A percentile compares a stretch with the other conserved stretches of the same genome.
Evolutionary conservation across 108 stramenopile genomes (phyloP).

Genomic region (Cylindrotheca closterium): DNA sequence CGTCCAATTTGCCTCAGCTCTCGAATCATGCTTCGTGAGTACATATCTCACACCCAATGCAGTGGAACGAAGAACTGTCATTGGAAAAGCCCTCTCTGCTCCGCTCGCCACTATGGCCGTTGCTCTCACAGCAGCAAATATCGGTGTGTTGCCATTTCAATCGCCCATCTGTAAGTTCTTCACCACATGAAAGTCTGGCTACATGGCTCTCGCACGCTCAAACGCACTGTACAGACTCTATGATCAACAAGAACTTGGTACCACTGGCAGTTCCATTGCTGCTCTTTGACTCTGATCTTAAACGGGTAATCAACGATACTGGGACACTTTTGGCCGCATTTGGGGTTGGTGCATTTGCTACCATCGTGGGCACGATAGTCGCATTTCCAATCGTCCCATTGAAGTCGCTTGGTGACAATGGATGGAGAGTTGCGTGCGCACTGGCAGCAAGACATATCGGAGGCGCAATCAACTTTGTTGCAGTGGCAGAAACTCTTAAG

Average conservation of each 20-base stretch:
- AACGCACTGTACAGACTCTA: conserved; percentile 6
- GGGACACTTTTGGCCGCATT: conserved; percentile 80
- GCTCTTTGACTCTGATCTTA: conserved; percentile 84
- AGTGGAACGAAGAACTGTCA: conserved; percentile 59
- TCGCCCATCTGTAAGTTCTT: conserved; percentile 58
- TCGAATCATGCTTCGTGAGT: background rate
- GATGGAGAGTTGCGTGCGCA: conserved; percentile 86
- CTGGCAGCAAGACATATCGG: conserved; percentile 91
- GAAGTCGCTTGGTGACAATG: conserved; percentile 52
- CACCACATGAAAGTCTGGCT: conserved; percentile 1
- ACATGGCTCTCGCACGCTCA: background rate
- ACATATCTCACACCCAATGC: background rate
- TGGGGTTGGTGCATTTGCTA: conserved; percentile 76
- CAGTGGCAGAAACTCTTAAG: conserved; percentile 81
- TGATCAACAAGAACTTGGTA: conserved; percentile 69
- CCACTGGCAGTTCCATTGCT: conserved; percentile 89
- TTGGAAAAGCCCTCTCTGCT: conserved; percentile 84
- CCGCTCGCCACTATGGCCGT: conserved; percentile 80
- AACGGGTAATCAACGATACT: conserved; percentile 70
- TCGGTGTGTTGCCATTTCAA: conserved; percentile 67
- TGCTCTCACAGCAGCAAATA: conserved; percentile 60
- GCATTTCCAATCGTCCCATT: conserved; percentile 76
- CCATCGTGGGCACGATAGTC: conserved; percentile 75
- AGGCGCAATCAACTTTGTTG: conserved; percentile 94
- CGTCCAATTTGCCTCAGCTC: background rate